Evolutionary conservation across 345 rosid species (phyloP).

Genomic region (Alliaria petiolata): DNA sequence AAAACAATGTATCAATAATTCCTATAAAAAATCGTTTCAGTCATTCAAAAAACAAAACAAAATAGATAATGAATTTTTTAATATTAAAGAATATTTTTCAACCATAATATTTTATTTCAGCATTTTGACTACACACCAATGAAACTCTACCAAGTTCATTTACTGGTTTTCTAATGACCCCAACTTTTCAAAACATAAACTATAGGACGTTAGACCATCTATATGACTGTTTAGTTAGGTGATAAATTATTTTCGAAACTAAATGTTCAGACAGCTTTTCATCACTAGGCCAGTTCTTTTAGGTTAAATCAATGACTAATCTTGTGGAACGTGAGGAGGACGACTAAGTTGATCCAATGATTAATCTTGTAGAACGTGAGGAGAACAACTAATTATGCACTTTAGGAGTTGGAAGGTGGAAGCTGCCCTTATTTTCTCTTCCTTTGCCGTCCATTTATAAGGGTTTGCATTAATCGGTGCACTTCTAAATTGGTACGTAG

Average conservation of each 20-base stretch:
- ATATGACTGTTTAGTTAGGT: too few relatives aligned
- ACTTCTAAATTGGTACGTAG: too few relatives aligned
- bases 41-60: too few relatives aligned
- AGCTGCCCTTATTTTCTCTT: not conserved
- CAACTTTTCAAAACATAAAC: not conserved
- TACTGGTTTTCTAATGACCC: not conserved
- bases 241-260: not conserved
- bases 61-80: too few relatives aligned
- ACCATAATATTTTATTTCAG: too few relatives aligned
- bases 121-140: not conserved
- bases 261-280: not conserved
- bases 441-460: constrained; percentile 13
- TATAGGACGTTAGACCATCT: too few relatives aligned
- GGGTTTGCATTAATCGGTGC: not conserved
- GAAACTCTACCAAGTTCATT: not conserved
- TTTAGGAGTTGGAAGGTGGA: not conserved
- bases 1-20: too few relatives aligned
- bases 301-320: not conserved
- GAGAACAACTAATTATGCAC: too few relatives aligned
- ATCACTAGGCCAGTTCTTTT: not conserved
- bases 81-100: too few relatives aligned
- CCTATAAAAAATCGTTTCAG: too few relatives aligned
- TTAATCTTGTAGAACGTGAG: not conserved
- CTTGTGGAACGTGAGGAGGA: not conserved
- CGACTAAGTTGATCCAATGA: not conserved